Evolutionary conservation across 768 basidiomycete genomes (phyloP).

Genomic region (Naganishia kalamii): DNA sequence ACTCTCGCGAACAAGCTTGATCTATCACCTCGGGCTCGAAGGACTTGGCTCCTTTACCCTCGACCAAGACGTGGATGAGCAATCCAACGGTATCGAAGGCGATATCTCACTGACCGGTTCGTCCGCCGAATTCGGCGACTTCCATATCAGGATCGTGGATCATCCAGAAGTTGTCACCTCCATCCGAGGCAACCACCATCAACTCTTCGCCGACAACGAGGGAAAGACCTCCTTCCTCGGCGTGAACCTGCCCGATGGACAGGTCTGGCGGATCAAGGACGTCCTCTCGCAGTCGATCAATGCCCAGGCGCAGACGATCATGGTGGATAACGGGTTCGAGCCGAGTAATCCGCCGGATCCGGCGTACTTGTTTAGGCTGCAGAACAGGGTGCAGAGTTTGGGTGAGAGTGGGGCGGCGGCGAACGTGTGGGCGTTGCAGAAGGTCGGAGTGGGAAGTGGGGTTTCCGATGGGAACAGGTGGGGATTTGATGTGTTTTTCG

Average conservation of each 20-base stretch:
- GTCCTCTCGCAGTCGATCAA: slow-evolving; percentile 59
- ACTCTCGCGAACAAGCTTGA: slow-evolving; percentile 63
- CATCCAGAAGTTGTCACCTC: slow-evolving; percentile 43
- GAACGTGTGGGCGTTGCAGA: slow-evolving; percentile 83
- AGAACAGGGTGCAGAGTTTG: slow-evolving; percentile 58
- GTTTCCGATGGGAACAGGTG: slow-evolving; percentile 48
- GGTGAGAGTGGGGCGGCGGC: slow-evolving; percentile 50
- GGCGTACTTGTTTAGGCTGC: slow-evolving; percentile 67
- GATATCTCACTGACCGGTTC: slow-evolving; percentile 65
- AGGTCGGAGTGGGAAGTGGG: slow-evolving; percentile 64
- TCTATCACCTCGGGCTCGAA: slow-evolving; percentile 84
- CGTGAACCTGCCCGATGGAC: slow-evolving; percentile 56
- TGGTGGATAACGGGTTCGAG: slow-evolving; percentile 52
- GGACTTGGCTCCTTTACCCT: slow-evolving; percentile 64
- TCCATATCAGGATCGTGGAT: slow-evolving; percentile 70
- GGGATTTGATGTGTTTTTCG: slow-evolving; percentile 82
- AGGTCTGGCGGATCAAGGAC: slow-evolving; percentile 81
- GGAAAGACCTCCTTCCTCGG: slow-evolving; percentile 70
- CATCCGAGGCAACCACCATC: slow-evolving; percentile 54
- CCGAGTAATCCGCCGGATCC: slow-evolving; percentile 60
- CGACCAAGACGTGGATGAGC: neutral
- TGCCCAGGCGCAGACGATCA: slow-evolving; percentile 54
- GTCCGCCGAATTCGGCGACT: slow-evolving; percentile 73
- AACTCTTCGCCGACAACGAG: slow-evolving; percentile 57
- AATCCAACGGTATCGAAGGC: slow-evolving; percentile 63